phyloP scores from a whole-genome alignment of 371 early-diverging fungal species.

The Catenaria anguillulae region DNA sequence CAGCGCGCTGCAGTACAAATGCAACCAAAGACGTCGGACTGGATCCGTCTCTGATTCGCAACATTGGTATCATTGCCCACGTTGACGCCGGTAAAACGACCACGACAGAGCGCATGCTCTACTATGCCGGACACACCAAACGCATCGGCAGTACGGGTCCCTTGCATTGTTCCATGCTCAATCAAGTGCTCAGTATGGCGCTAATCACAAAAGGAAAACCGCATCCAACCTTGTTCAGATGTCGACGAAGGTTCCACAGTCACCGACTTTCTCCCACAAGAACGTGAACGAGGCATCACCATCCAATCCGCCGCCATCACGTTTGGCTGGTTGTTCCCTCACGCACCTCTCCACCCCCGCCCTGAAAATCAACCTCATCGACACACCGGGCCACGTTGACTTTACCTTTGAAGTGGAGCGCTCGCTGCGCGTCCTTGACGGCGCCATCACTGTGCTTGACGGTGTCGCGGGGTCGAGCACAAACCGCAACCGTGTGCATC shows the following conservation, averaged over 20 bases:
- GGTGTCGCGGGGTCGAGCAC: conserved; percentile 92
- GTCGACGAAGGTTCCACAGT: conserved; percentile 88
- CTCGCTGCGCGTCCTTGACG: conserved; percentile 79
- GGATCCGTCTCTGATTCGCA: too few species aligned
- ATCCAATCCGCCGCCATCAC: conserved; percentile 90
- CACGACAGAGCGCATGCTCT: conserved; percentile 91
- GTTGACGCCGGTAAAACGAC: conserved; percentile 95
- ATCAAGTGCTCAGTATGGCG: too few species aligned
- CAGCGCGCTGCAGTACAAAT: too few species aligned
- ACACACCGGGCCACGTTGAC: conserved; percentile 94
- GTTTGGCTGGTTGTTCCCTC: conserved; percentile 87
- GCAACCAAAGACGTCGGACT: too few species aligned
- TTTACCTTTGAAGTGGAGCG: conserved; percentile 94
- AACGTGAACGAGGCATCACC: conserved; percentile 88
- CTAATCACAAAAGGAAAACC: too few species aligned
- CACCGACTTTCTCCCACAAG: conserved; percentile 80
- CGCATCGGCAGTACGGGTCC: too few species aligned
- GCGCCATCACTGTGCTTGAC: conserved; percentile 80
- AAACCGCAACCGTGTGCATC: conserved; percentile 85
- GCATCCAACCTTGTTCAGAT: too few species aligned
- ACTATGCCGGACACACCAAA: conserved; percentile 79
- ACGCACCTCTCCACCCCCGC: too few species aligned
- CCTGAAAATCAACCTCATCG: conserved; percentile 66
- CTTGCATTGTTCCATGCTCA: too few species aligned
- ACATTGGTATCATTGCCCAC: conserved; percentile 93